These are phyloP conservation scores for Epichloe glyceriae DNA, from an alignment of 2,329 filamentous ascomycete genomes.

Conservation along the genomic window DNA sequence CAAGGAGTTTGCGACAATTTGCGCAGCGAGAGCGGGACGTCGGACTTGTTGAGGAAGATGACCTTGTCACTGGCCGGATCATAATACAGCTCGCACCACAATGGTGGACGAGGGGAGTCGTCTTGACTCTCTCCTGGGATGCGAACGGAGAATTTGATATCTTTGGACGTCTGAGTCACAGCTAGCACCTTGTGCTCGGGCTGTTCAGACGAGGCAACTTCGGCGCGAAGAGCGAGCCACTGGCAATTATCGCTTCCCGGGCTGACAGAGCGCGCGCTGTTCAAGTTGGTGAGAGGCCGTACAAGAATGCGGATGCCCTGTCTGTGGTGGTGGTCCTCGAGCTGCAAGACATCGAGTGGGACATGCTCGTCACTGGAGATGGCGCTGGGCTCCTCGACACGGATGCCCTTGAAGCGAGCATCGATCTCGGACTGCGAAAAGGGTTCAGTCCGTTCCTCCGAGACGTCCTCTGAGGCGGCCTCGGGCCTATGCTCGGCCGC, in stretches of 20 bases:
- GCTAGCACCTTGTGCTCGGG: conserved; percentile 44
- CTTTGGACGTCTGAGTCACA: conserved; percentile 45
- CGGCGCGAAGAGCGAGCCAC: conserved; percentile 43
- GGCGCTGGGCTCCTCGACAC: conserved; percentile 29
- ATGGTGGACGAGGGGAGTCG: conserved; percentile 29
- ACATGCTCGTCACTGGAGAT: conserved; percentile 28
- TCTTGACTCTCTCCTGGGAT: conserved; percentile 36
- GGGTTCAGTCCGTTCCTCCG: conserved; percentile 43
- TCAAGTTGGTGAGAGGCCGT: conserved; percentile 38
- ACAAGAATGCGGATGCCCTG: conserved; percentile 45
- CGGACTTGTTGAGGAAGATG: conserved; percentile 42
- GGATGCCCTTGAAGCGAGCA: conserved; percentile 31
- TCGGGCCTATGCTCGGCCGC: conserved; percentile 35
- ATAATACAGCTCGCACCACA: conserved; percentile 50
- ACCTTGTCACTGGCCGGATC: conserved; percentile 45
- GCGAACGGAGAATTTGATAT: conserved; percentile 47
- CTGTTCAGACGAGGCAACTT: conserved; percentile 37
- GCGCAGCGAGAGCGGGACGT: conserved; percentile 37
- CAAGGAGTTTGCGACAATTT: conserved; percentile 28
- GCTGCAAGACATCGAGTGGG: conserved; percentile 39
- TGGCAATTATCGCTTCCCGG: conserved; percentile 43
- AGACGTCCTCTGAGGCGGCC: conserved; percentile 24
- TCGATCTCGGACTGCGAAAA: conserved; percentile 45
- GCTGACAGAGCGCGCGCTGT: conserved; percentile 39
- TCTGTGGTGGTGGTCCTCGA: conserved; percentile 39